Conservation (phyloP, 345 rosid genomes). For the Brassica carinata region DNA sequence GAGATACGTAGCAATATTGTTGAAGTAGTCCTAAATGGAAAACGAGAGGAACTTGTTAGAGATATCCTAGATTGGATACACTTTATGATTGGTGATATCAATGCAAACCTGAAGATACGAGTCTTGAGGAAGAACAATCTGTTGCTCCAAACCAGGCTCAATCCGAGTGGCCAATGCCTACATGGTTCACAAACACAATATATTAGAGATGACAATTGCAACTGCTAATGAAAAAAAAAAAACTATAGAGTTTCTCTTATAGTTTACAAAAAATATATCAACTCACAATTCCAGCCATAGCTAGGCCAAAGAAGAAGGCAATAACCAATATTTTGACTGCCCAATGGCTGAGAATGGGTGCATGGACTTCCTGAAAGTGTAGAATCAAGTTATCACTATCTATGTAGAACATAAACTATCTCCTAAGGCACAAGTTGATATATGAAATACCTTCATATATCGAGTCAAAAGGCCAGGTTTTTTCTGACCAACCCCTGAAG, state of each 20-base stretch:
- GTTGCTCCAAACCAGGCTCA: slow-evolving; percentile 94
- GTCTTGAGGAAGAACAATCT: slow-evolving; percentile 93
- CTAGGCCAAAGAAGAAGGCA: slow-evolving; percentile 70
- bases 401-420: slow-evolving; percentile 3
- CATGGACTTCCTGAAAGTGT: slow-evolving; percentile 73
- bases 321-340: slow-evolving; percentile 75
- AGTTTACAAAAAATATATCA: slow-evolving; percentile 28
- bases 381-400: slow-evolving; percentile 18
- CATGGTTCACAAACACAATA: slow-evolving; percentile 26
- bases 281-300: slow-evolving; percentile 89
- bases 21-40: slow-evolving; percentile 78
- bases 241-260: background rate
- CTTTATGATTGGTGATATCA: background rate
- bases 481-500: slow-evolving; percentile 61
- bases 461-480: slow-evolving; percentile 79
- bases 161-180: slow-evolving; percentile 89
- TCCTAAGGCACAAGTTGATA: slow-evolving; percentile 1
- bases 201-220: slow-evolving; percentile 9
- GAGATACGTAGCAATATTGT: slow-evolving; percentile 72
- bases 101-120: slow-evolving; percentile 91
- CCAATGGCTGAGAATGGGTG: slow-evolving; percentile 78
- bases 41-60: slow-evolving; percentile 30
- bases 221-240: background rate
- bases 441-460: slow-evolving; percentile 78
- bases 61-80: background rate